phyloP scores from a whole-genome alignment of 306 rosid species.

The Cercis canadensis region DNA sequence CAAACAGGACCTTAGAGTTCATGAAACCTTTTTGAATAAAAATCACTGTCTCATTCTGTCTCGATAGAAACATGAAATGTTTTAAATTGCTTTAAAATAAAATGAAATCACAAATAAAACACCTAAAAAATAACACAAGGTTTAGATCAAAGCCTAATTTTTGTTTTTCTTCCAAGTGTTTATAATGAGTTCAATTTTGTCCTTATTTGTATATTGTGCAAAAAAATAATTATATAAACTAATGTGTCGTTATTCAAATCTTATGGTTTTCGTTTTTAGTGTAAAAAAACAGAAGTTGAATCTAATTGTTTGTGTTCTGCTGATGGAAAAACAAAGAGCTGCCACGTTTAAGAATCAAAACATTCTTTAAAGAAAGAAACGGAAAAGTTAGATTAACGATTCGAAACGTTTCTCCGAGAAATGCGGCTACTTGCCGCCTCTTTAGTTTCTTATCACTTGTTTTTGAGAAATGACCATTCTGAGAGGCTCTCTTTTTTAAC shows the following conservation, averaged over 20 bases:
- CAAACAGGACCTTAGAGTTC: constrained; percentile 7
- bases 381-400: background rate
- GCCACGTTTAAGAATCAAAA: background rate
- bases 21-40: background rate
- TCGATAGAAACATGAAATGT: background rate
- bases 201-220: too few relatives aligned
- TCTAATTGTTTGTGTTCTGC: background rate
- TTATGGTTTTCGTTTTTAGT: too few relatives aligned
- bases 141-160: too few relatives aligned
- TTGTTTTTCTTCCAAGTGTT: too few relatives aligned
- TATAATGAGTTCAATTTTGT: too few relatives aligned
- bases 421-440: constrained; percentile 83
- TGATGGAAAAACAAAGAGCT: background rate
- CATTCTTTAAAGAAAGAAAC: constrained; percentile 25
- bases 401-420: constrained; percentile 66
- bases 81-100: background rate
- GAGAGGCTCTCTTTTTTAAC: background rate
- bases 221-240: too few relatives aligned
- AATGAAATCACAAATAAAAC: background rate
- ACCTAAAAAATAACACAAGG: too few relatives aligned
- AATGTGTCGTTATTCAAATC: background rate
- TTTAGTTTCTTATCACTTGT: constrained; percentile 61
- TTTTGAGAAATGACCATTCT: constrained; percentile 37
- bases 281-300: too few relatives aligned
- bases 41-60: constrained; percentile 3